Percentiles rank a stretch among this genome's conserved stretches.
phyloP scores from a whole-genome alignment of 2,329 filamentous ascomycete species.

The Parascedosporium putredinis region DNA sequence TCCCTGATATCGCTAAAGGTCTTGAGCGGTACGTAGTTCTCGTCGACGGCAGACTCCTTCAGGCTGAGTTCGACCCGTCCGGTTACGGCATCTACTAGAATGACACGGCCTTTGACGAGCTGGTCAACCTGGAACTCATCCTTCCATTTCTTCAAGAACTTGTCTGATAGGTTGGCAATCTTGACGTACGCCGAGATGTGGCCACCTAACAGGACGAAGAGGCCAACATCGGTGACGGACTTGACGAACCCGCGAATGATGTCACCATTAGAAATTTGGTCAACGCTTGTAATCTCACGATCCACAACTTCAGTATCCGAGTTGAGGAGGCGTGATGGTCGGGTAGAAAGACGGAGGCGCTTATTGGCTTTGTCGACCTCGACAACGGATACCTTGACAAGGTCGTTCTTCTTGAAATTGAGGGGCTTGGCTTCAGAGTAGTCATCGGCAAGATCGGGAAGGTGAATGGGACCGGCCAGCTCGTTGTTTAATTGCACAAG shows the following conservation, averaged over 20 bases:
- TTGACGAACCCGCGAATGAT: constrained; percentile 86
- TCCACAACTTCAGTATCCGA: constrained; percentile 75
- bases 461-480: constrained; percentile 67
- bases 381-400: constrained; percentile 78
- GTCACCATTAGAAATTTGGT: constrained; percentile 67
- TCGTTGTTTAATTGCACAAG: constrained; percentile 76
- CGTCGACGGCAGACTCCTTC: constrained; percentile 74
- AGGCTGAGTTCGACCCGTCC: constrained; percentile 76
- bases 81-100: constrained; percentile 55
- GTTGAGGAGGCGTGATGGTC: constrained; percentile 81
- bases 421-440: constrained; percentile 70
- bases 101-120: constrained; percentile 78
- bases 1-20: constrained; percentile 66
- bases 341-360: constrained; percentile 66
- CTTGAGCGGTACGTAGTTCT: constrained; percentile 63
- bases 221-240: constrained; percentile 76
- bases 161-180: constrained; percentile 80
- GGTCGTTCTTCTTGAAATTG: constrained; percentile 70
- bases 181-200: constrained; percentile 74
- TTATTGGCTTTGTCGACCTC: constrained; percentile 77
- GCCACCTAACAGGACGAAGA: constrained; percentile 78
- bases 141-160: constrained; percentile 93
- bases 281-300: constrained; percentile 59
- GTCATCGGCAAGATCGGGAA: constrained; percentile 79
- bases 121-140: constrained; percentile 78